phyloP scores from a whole-genome alignment of 73 alveolate genomes.

The Loxodes magnus region DNA sequence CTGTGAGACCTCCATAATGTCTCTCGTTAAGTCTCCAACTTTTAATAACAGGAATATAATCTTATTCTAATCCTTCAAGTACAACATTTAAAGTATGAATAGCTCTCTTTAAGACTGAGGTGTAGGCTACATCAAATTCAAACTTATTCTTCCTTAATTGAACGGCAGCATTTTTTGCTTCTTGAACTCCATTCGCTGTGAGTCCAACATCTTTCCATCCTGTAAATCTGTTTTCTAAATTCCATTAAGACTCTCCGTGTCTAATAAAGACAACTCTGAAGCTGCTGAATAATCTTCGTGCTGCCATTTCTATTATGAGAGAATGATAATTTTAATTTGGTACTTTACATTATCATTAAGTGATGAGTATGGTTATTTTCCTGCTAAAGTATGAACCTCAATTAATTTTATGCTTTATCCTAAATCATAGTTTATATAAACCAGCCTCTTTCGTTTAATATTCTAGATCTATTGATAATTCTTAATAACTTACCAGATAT shows the following conservation, averaged over 20 bases:
- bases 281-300: too few relatives aligned
- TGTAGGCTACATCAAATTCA: slow-evolving; percentile 16
- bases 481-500: too few relatives aligned
- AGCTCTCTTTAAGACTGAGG: slow-evolving; percentile 35
- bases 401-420: too few relatives aligned
- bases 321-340: too few relatives aligned
- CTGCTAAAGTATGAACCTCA: too few relatives aligned
- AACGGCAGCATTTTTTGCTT: slow-evolving; percentile 33
- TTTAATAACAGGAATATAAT: slow-evolving; percentile 84
- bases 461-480: too few relatives aligned
- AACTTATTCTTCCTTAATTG: slow-evolving; percentile 26
- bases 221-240: slow-evolving; percentile 29
- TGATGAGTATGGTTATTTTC: too few relatives aligned
- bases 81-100: slow-evolving; percentile 18
- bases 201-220: slow-evolving; percentile 46
- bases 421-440: too few relatives aligned
- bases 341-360: too few relatives aligned
- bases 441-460: too few relatives aligned
- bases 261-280: slow-evolving; percentile 21
- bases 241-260: slow-evolving; percentile 42
- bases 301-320: too few relatives aligned
- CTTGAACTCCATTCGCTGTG: slow-evolving; percentile 26
- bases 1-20: slow-evolving; percentile 95
- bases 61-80: slow-evolving; percentile 9
- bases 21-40: slow-evolving; percentile 93